Base-by-base conservation (phyloP, 371 early-diverging fungal species). In the Mortierella sp. region DNA sequence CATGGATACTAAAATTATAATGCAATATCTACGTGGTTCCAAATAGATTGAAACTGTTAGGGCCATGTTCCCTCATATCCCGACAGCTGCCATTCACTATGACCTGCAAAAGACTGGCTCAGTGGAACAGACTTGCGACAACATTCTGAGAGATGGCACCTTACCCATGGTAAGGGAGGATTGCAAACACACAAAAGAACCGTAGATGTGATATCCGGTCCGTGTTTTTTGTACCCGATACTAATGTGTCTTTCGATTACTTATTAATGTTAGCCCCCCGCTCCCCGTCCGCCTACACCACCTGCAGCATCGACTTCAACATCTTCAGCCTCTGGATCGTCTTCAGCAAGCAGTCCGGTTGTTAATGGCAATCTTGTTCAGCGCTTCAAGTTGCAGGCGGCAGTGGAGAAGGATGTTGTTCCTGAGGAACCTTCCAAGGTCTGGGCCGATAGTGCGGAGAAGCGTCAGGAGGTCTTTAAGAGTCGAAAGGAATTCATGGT, bases 401-500 rank as follows among this genome's bases (percentile, higher is more conserved):
- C 81, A 4, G 79, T 70, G 7, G 58, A 62, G 17, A 66, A 71
- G 46, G 56, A 78, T 9, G 42, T 57, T 55, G 78, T 87, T 4
- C 79, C 82, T 8, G 72, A 71, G 7, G 89, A 89, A 49, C 94
- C 92, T 27, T 82, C 87, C 3, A 92, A 92, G 58, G 84, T 88
- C 19, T 96, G 96, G 96, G 93, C 92, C 43, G 70, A 80, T 0
- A 90, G 86, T 51, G 85, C 92, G 2, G 87, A 86, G 30, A 93
- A 87, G 63, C 83, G 95, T 30, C 92, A 93, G 62, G 87, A 90
- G 30, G 86, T 88, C 39, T 83, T 96, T 60, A 84, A 86, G 67
- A 88, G 86, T 51, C 86, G 94, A 48, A 96, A 96, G 79, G 95
- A 94, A 70, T 89, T 86, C 67, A 95, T 96, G 95, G 86, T 96